A percentile compares a stretch with the other conserved stretches of the same genome.
Evolutionary conservation across 2,329 filamentous ascomycete species (phyloP).

Genomic region (Venturia nashicola): DNA sequence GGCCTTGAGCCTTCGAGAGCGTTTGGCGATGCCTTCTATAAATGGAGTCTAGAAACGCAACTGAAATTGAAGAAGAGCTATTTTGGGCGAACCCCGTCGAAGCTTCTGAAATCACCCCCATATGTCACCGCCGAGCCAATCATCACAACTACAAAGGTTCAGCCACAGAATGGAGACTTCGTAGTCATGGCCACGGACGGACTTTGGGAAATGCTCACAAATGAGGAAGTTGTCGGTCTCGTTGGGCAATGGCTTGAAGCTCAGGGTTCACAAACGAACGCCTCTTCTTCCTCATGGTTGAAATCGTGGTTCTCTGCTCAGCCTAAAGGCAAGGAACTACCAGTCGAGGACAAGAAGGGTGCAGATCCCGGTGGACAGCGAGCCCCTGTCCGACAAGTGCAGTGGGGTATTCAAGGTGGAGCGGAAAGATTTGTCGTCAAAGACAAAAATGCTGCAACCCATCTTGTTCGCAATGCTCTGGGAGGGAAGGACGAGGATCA

Average conservation of each 20-base stretch:
- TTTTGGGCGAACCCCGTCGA: conserved; percentile 70
- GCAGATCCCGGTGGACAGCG: conserved; percentile 55
- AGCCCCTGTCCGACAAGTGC: conserved; percentile 74
- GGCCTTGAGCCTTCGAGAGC: conserved; percentile 86
- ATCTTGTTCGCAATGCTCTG: conserved; percentile 87
- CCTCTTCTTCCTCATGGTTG: conserved; percentile 47
- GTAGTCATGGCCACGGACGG: conserved; percentile 94
- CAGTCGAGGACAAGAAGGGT: conserved; percentile 52
- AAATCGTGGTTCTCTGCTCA: conserved; percentile 53
- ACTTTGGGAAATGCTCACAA: conserved; percentile 97
- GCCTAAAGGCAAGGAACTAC: conserved; percentile 43
- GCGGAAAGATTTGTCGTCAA: conserved; percentile 82
- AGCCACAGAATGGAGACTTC: conserved; percentile 85
- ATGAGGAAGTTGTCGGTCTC: conserved; percentile 92
- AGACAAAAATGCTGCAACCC: conserved; percentile 92
- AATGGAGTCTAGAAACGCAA: conserved; percentile 82
- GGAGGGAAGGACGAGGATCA: conserved; percentile 90
- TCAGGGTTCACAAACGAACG: conserved; percentile 21
- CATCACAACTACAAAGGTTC: conserved; percentile 82
- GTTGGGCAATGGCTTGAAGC: conserved; percentile 95
- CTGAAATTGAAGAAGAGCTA: conserved; percentile 72
- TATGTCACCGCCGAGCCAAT: conserved; percentile 96
- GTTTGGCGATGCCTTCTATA: conserved; percentile 94
- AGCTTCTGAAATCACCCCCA: conserved; percentile 75
- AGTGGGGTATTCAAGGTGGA: conserved; percentile 74